Base-by-base conservation (phyloP, 257 asterid species). In the Solanum peruvianum region DNA sequence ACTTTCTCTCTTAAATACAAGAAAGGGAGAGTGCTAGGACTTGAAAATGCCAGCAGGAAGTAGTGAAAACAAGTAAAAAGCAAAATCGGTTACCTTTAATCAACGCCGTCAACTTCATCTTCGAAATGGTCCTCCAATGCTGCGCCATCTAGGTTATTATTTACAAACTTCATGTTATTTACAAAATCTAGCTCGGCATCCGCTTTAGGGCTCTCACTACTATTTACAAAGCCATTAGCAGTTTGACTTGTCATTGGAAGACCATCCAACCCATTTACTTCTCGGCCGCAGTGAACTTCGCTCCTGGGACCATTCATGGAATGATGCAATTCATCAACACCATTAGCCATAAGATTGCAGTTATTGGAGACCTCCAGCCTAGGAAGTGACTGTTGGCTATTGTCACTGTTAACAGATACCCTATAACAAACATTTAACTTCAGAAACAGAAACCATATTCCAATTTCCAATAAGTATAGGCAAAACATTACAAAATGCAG, bases 161-260 rank as follows among this genome's bases (percentile, higher is more conserved):
- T 90, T 90, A 93, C 95, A 91, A 85, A 86, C 88, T 87, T 90
- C 84, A 90, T 91, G 88, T 90, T 95, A 95, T 92, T 89, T 93
- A 96, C 98, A 94, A 83, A 88, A 87, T 86, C 93, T 42, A 87
- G 90, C 87, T n/a, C 86, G 58, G 88, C 69, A 86, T 87, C 88
- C 78, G 75, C 88, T 85, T 87, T 66, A 56, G 92, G 93, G 90
- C 89, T 83, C 70, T 90, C 94, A 82, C 89, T 87, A 90, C 89
- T 91, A 95, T 93, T 86, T 91, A 95, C 94, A 92, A 83, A 69
- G 70, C 90, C 93, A 91, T 87, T 72, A 86, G 87, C 91, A 64
- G 89, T 87, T 85, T 87, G 91, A 76, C 89, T 42, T 87, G 90
- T 90, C 89, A 84, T 88, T 88, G 25, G 89, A 90, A 67, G 88